Evolutionary conservation across 2,329 filamentous ascomycete genomes (phyloP).

Genomic region (Fusarium transvaalense): DNA sequence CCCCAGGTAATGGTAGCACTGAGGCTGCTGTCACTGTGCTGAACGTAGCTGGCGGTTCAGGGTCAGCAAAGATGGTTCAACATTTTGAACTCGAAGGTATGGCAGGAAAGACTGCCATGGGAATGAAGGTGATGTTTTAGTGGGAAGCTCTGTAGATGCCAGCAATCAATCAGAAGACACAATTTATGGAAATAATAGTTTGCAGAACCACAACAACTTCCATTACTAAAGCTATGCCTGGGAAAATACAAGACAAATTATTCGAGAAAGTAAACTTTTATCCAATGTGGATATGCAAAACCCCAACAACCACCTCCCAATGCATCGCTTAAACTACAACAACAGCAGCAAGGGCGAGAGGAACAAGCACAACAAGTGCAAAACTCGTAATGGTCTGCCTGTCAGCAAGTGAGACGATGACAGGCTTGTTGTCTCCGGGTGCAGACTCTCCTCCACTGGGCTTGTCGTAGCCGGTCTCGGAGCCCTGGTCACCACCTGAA

Average conservation of each 20-base stretch:
- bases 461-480: background rate
- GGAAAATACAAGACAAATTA: background rate
- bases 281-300: background rate
- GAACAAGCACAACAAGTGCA: background rate
- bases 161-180: too few relatives aligned
- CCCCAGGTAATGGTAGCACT: constrained; percentile 63
- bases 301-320: background rate
- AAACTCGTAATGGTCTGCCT: background rate
- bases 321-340: background rate
- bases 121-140: constrained; percentile 23
- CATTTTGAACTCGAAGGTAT: constrained; percentile 48
- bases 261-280: constrained; percentile 1
- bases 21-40: constrained; percentile 55
- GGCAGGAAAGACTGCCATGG: constrained; percentile 17
- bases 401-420: background rate
- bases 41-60: constrained; percentile 44
- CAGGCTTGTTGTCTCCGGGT: background rate
- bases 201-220: background rate
- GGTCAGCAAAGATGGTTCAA: constrained; percentile 50
- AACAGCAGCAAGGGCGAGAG: background rate
- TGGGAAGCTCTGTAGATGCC: too few relatives aligned
- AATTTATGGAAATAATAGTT: background rate
- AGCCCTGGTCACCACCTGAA: background rate
- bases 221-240: background rate
- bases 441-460: background rate